Evolutionary conservation across 306 rosid genomes (phyloP).

Genomic region (Senna siamea): DNA sequence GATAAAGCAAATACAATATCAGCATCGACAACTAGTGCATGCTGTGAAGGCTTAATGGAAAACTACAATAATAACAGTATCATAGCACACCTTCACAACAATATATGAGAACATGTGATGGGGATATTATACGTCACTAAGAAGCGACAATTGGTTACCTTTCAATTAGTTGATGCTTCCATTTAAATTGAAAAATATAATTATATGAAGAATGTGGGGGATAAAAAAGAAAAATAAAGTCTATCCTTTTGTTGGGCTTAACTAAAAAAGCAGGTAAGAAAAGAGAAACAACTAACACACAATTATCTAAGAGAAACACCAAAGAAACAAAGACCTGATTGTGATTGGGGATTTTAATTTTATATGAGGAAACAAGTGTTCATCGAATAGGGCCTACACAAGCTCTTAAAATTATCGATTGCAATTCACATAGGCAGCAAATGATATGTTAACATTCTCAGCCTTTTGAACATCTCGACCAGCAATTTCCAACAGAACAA

Average conservation of each 20-base stretch:
- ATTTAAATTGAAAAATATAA: neutral
- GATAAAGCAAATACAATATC: conserved; percentile 42
- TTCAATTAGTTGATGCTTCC: conserved; percentile 12
- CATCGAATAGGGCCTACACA: neutral
- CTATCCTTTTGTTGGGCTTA: too few relatives aligned
- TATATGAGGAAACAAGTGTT: neutral
- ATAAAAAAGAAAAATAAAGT: neutral
- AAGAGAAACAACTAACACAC: neutral
- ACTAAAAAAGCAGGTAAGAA: too few relatives aligned
- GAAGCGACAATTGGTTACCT: neutral
- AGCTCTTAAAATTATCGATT: neutral
- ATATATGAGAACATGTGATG: conserved; percentile 13
- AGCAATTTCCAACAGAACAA: neutral
- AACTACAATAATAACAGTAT: conserved; percentile 13
- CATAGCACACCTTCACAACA: conserved; percentile 6
- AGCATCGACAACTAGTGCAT: conserved; percentile 32
- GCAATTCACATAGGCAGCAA: neutral
- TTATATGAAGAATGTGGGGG: neutral
- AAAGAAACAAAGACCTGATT: neutral
- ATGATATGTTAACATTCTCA: neutral
- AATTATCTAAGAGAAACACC: neutral
- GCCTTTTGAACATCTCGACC: neutral
- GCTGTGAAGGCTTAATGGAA: conserved; percentile 17
- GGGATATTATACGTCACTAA: conserved; percentile 2
- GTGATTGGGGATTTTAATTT: neutral